Evolutionary conservation across 2,329 filamentous ascomycete genomes (phyloP).

Genomic region (Phaeoacremonium minimum): DNA sequence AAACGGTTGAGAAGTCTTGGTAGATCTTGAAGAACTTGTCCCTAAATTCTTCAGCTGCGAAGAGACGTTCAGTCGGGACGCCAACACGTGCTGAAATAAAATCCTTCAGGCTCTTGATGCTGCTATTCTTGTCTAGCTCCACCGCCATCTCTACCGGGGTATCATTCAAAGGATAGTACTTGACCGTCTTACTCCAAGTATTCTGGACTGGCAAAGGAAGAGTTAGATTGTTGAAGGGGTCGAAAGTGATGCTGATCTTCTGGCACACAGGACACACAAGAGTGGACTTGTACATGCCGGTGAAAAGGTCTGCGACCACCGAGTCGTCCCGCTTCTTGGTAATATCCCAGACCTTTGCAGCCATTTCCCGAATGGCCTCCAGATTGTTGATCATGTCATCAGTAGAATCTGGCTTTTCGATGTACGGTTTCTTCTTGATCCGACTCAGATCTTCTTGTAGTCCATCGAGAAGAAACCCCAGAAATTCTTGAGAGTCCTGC

Average conservation of each 20-base stretch:
- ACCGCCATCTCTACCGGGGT: slow-evolving; percentile 68
- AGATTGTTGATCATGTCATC: slow-evolving; percentile 89
- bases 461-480: slow-evolving; percentile 90
- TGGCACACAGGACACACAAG: slow-evolving; percentile 85
- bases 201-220: slow-evolving; percentile 85
- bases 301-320: slow-evolving; percentile 91
- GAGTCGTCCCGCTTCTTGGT: slow-evolving; percentile 92
- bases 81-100: slow-evolving; percentile 65
- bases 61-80: slow-evolving; percentile 61
- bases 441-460: slow-evolving; percentile 94
- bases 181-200: slow-evolving; percentile 70
- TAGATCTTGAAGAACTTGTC: slow-evolving; percentile 85
- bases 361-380: slow-evolving; percentile 76
- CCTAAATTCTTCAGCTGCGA: slow-evolving; percentile 79
- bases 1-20: slow-evolving; percentile 61
- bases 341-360: slow-evolving; percentile 84
- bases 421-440: slow-evolving; percentile 92
- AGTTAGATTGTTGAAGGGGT: slow-evolving; percentile 93
- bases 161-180: slow-evolving; percentile 73
- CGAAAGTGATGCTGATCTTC: slow-evolving; percentile 98
- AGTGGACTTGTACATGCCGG: slow-evolving; percentile 97
- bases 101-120: slow-evolving; percentile 64
- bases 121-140: slow-evolving; percentile 74
- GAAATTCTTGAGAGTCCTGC: slow-evolving; percentile 95
- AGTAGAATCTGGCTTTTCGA: slow-evolving; percentile 95